Conservation (phyloP, 2,329 filamentous ascomycete genomes). For the Pyrenophora seminiperda region DNA sequence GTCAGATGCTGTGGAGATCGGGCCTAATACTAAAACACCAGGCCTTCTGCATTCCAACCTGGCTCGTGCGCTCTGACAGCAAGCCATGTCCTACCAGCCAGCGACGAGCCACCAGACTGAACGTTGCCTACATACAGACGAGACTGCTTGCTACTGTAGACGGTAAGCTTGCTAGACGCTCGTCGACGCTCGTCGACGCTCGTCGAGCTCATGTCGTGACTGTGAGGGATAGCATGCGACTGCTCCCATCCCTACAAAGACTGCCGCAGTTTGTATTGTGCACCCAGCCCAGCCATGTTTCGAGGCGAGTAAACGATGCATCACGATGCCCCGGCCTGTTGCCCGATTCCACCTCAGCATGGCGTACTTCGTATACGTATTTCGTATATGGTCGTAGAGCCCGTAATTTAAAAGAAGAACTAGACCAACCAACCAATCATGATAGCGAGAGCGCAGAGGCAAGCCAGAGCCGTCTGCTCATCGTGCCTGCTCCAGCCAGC, state of each 20-base stretch:
- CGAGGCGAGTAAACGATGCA: too few relatives aligned
- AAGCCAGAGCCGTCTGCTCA: neutral
- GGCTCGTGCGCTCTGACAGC: conserved; percentile 15
- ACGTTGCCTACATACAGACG: neutral
- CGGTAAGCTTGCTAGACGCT: neutral
- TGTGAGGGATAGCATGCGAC: too few relatives aligned
- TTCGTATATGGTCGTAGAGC: neutral
- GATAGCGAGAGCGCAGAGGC: too few relatives aligned
- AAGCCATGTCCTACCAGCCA: conserved; percentile 1
- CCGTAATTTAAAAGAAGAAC: too few relatives aligned
- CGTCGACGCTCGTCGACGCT: neutral
- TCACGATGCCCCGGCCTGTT: too few relatives aligned
- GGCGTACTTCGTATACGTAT: too few relatives aligned
- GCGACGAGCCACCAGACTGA: neutral
- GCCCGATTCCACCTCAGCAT: too few relatives aligned
- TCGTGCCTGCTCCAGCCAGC: conserved; percentile 14
- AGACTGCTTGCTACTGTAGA: neutral
- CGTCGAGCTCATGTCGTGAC: neutral
- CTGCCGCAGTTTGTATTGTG: too few relatives aligned
- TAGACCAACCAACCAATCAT: neutral
- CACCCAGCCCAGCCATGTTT: too few relatives aligned
- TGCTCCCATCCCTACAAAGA: too few relatives aligned
- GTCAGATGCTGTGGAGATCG: conserved; percentile 26
- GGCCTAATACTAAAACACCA: conserved; percentile 14
- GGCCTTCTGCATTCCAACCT: conserved; percentile 10